A percentile compares a stretch with the other conserved stretches of the same genome.
Evolutionary conservation across 257 asterid species (phyloP).

Genomic region (Solanum gandarillasii): DNA sequence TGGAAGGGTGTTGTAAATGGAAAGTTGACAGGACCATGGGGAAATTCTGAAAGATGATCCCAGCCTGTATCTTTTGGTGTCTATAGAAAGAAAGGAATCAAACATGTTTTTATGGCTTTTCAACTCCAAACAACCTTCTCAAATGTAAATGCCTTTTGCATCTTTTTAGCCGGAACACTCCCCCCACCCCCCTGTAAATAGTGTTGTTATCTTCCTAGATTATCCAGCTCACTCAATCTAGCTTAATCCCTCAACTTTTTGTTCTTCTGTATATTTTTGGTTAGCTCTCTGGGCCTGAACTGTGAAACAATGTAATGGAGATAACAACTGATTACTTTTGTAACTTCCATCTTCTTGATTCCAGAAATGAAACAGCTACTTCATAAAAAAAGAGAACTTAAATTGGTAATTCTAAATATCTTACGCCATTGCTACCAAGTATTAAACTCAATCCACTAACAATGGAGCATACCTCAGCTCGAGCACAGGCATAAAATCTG

Average conservation of each 20-base stretch:
- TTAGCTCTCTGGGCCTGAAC: not conserved
- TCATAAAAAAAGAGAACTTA: not conserved
- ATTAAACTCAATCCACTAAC: not conserved
- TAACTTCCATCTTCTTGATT: not conserved
- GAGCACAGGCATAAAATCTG: slow-evolving; percentile 82
- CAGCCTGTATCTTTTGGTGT: not conserved
- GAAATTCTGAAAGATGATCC: not conserved
- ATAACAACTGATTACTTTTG: not conserved
- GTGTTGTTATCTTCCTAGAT: not conserved
- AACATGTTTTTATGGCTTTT: not conserved
- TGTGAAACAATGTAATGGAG: not conserved
- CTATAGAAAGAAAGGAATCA: not conserved
- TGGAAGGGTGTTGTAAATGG: not conserved
- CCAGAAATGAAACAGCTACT: not conserved
- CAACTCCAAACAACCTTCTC: not conserved
- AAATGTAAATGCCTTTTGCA: not conserved
- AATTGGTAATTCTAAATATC: not conserved
- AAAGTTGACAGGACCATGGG: not conserved
- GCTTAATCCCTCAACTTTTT: not conserved
- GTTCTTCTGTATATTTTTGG: not conserved
- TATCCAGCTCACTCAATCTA: not conserved
- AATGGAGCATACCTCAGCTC: slow-evolving; percentile 66
- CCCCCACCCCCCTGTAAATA: not conserved
- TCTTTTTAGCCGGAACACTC: not conserved
- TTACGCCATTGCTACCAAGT: not conserved